Base-by-base conservation (phyloP, 164 flowering plant genomes). In the Dillenia suffruticosa region DNA sequence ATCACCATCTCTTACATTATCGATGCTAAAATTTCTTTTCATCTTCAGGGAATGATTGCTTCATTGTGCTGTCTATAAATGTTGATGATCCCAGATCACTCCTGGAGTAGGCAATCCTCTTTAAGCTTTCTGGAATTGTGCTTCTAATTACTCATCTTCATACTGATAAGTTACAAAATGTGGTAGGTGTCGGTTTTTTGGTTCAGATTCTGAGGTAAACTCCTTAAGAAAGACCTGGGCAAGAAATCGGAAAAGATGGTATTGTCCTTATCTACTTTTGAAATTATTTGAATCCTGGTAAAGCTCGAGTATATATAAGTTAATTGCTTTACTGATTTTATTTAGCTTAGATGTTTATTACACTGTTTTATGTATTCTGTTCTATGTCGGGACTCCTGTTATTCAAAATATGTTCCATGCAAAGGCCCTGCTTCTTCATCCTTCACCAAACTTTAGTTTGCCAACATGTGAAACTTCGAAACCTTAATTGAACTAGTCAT, bases 141-240 rank as follows among this genome's bases (percentile, higher is more conserved):
- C 9, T 62, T 14, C 47, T 46, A 53, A 17, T 44, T 49, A 12
- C 22, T 51, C 9, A 26, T 46, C 3, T 43, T 65, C 51, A 22
- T 22, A 9, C 9, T 50, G 11, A 9, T 76, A 16, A 9, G 6
- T 60, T 52, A 11, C 26, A 17, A 59, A 14, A 62, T 72, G 58
- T 60, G 47, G 14, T 61, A 90, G 96, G 74, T 83, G 86, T 59
- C 93, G 96, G 40, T 84, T 90, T 68, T 58, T 90, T 62, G 92
- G 92, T 63, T 74, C 90, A 47, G 81, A 75, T 74, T 47, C 79
- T n/a, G 46, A 22, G 12, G 76, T 83, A 46, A 70, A 81, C 68
- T 63, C 68, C 5, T 59, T 84, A 69, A 79, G 73, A 63, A 74
- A 70, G 64, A 70, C 19, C 32, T 87, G 94, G 96, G 64, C 61